Evolutionary conservation across 106 monocot genomes (phyloP).

Genomic region (Dactylorhiza incarnata): DNA sequence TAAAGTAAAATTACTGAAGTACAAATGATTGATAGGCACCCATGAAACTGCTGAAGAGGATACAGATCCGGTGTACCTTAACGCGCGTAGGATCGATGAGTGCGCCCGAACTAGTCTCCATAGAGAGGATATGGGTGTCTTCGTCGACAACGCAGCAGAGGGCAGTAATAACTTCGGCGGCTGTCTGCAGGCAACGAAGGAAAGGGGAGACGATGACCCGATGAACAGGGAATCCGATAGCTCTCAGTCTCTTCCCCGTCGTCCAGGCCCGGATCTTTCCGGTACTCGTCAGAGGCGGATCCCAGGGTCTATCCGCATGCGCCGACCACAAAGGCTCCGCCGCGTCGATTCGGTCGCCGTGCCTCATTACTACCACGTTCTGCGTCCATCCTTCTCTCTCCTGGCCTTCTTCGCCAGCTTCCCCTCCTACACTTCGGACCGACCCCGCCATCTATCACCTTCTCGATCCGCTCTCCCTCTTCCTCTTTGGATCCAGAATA

Average conservation of each 20-base stretch:
- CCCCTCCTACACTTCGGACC: background rate
- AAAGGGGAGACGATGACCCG: conserved; percentile 85
- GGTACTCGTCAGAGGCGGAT: conserved; percentile 58
- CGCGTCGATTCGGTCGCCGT: conserved; percentile 73
- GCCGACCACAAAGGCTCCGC: conserved; percentile 45
- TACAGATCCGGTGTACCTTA: conserved; percentile 37
- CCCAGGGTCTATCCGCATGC: conserved; percentile 55
- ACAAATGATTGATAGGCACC: background rate
- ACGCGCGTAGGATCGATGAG: conserved; percentile 51
- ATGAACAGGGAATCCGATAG: conserved; percentile 39
- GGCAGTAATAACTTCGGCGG: conserved; percentile 46
- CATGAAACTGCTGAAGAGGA: background rate
- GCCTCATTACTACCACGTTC: conserved; percentile 72
- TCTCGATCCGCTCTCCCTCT: background rate
- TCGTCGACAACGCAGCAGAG: conserved; percentile 49
- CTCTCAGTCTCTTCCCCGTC: conserved; percentile 44
- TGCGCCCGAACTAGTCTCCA: conserved; percentile 37
- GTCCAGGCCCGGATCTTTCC: conserved; percentile 65
- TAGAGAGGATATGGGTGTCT: conserved; percentile 17
- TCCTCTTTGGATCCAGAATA: background rate
- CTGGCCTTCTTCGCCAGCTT: background rate
- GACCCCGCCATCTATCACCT: background rate
- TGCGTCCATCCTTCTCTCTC: conserved; percentile 18
- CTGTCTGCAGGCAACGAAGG: conserved; percentile 80
- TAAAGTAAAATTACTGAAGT: background rate